Evolutionary conservation across 306 rosid genomes (phyloP).

Genomic region (Gleditsia sinensis): DNA sequence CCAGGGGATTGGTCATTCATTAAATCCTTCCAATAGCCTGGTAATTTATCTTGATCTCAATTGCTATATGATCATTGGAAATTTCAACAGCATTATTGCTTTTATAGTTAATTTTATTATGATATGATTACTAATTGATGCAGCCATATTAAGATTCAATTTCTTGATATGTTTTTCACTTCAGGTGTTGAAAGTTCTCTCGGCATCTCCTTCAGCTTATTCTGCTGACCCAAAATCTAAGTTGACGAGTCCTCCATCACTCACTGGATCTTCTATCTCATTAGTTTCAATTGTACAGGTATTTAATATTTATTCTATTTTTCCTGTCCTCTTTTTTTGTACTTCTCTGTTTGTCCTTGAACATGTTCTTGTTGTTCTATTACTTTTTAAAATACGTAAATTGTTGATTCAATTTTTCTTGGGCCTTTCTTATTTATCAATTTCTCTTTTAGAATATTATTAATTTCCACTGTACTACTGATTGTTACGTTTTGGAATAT

Average conservation of each 20-base stretch:
- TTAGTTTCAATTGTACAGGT: slow-evolving; percentile 92
- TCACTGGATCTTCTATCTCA: slow-evolving; percentile 83
- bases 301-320: slow-evolving; percentile 8
- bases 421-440: not conserved
- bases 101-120: not conserved
- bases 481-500: too few relatives aligned
- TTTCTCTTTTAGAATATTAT: slow-evolving; percentile 2
- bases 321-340: slow-evolving; percentile 20
- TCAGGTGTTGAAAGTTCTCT: slow-evolving; percentile 90
- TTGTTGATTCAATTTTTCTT: not conserved
- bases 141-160: not conserved
- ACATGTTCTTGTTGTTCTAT: not conserved
- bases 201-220: slow-evolving; percentile 89
- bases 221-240: slow-evolving; percentile 87
- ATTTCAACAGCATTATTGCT: not conserved
- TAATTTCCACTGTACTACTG: not conserved
- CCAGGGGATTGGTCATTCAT: slow-evolving; percentile 89
- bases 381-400: slow-evolving; percentile 7
- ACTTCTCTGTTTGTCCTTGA: not conserved
- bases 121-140: slow-evolving; percentile 24
- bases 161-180: too few relatives aligned
- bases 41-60: slow-evolving; percentile 48
- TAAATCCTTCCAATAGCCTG: slow-evolving; percentile 84
- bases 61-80: slow-evolving; percentile 11
- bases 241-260: slow-evolving; percentile 83